Evolutionary conservation across 352 stramenopile species (phyloP).

Genomic region (Pilasporangium apinafurcum): DNA sequence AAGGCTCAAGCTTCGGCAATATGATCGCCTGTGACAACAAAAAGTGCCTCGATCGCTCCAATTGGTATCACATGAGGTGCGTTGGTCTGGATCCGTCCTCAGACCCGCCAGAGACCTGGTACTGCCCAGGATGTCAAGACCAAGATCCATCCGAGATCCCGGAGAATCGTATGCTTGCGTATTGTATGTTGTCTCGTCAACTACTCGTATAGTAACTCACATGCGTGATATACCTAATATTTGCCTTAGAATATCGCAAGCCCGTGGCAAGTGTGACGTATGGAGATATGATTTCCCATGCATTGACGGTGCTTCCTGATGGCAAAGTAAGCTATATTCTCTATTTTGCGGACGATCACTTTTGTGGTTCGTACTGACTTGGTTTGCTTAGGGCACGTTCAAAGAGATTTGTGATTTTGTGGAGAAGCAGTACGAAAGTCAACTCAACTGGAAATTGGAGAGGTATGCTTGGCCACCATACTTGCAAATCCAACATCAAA

Average conservation of each 20-base stretch:
- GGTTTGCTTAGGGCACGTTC: slow-evolving; percentile 53
- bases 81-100: slow-evolving; percentile 42
- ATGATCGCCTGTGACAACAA: slow-evolving; percentile 86
- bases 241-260: slow-evolving; percentile 62
- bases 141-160: slow-evolving; percentile 45
- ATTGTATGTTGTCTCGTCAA: neutral
- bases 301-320: slow-evolving; percentile 48
- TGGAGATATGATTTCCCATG: slow-evolving; percentile 86
- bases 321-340: slow-evolving; percentile 38
- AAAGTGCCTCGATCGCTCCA: slow-evolving; percentile 66
- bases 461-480: too few relatives aligned
- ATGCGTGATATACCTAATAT: neutral
- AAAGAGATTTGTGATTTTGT: slow-evolving; percentile 89
- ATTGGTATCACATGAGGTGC: slow-evolving; percentile 82
- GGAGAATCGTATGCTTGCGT: slow-evolving; percentile 52
- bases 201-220: neutral
- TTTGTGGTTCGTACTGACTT: neutral
- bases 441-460: slow-evolving; percentile 89
- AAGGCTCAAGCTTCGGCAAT: slow-evolving; percentile 61
- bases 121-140: slow-evolving; percentile 54
- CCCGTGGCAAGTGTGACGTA: slow-evolving; percentile 79
- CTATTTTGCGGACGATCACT: neutral
- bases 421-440: slow-evolving; percentile 76
- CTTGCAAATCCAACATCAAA: neutral
- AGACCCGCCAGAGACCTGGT: slow-evolving; percentile 69